These are phyloP conservation scores for Beta lomatogona DNA, from an alignment of 179 eudicot genomes.

Conservation along the genomic window DNA sequence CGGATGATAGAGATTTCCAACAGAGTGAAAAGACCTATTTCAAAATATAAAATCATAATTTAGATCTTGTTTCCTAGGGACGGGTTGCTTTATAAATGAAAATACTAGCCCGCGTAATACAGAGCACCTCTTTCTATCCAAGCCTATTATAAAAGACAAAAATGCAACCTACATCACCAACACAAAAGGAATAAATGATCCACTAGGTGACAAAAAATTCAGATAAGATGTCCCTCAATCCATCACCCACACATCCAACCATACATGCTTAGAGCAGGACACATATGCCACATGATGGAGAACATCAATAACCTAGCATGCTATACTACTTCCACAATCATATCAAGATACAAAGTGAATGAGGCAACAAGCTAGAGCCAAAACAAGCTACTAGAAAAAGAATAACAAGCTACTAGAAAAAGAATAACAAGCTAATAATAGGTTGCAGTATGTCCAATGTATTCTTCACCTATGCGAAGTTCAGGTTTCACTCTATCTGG, in stretches of 20 bases:
- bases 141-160: not conserved
- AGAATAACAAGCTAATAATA: not conserved
- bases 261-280: not conserved
- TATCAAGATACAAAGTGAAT: not conserved
- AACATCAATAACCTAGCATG: not conserved
- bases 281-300: not conserved
- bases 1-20: not conserved
- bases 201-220: not conserved
- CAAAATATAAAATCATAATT: not conserved
- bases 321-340: not conserved
- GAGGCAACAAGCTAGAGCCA: not conserved
- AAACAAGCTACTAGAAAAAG: not conserved
- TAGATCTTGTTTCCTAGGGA: no score
- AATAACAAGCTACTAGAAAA: not conserved
- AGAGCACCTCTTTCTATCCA: not conserved
- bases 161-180: not conserved
- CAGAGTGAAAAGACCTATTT: no score
- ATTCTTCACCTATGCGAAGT: no score
- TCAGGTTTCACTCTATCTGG: no score
- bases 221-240: not conserved
- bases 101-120: no score
- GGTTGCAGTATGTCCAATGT: no score
- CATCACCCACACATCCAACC: not conserved
- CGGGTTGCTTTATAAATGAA: no score
- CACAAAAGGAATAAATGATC: not conserved